Evolutionary conservation across 768 basidiomycete genomes (phyloP), one percentile per base, ranked within the genome.

Genomic region (Candolleomyces aberdarensis): DNA sequence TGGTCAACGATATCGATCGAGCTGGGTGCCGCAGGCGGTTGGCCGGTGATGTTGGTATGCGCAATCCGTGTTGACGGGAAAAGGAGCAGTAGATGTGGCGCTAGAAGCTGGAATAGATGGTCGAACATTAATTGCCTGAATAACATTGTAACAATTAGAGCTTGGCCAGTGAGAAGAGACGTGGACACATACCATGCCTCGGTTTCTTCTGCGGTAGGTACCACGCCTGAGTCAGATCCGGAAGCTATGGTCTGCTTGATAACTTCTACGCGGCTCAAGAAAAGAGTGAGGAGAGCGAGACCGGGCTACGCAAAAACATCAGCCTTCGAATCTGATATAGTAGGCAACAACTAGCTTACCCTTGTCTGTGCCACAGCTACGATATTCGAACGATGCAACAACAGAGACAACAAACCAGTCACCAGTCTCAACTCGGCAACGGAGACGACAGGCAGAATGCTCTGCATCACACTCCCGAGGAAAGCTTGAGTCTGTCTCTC

Each of bases 401-500:
- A 73, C 49, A 98, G 77, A 1, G 91, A 92, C 60, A 98, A 77
- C 63, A 98, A 80, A 5, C 96, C 96, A 7, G 88, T 89, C 13
- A 98, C 85, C 55, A 98, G 80, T 57, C 92, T 85, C 55, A 99
- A 75, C 62, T 85, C 86, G 6, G 91, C 89, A 55, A 85, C 85
- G 20, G 88, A 89, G 49, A 96, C 85, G 40, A 94, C 86, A 7
- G 87, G 87, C 59, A 96, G 77, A 65, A 98, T 86, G 65, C 91
- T 92, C 63, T 96, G 94, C 64, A 98, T 76, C 13, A 97, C 88
- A 58, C 88, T 89, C 53, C 85, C 83, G 52, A 96, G 78, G 75
- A 98, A 98, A 0, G 87, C 88, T 65, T 96, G 92, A 0, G 94
- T 96, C 72, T 96, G 92, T n/a, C 82, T 79, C 65, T 97, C 95